These are phyloP conservation scores for Eucalyptus viminalis DNA, from an alignment of 345 rosid species.

Conservation along the genomic window DNA sequence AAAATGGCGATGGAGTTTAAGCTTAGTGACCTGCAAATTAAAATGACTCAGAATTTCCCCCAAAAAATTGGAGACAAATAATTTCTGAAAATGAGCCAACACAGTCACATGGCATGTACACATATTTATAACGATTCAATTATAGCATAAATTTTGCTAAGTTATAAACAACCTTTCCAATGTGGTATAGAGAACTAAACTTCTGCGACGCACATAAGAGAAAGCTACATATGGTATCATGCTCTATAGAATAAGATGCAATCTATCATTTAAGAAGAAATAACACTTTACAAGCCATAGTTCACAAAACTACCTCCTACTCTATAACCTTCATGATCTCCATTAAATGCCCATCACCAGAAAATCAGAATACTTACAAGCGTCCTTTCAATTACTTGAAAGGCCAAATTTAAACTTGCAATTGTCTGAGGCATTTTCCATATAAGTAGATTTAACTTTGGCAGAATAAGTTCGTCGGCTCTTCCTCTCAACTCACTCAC, in stretches of 20 bases:
- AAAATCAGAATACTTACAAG: background rate
- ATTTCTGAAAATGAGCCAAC: background rate
- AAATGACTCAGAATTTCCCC: background rate
- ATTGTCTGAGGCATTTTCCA: background rate
- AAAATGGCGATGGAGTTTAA: conserved; percentile 85
- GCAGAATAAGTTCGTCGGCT: background rate
- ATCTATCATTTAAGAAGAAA: background rate
- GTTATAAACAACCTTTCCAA: background rate
- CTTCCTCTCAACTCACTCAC: background rate
- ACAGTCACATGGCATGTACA: background rate
- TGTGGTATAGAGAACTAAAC: background rate
- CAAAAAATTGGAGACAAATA: background rate
- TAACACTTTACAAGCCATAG: background rate
- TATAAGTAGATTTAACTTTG: background rate
- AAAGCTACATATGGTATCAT: background rate
- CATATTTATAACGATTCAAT: background rate
- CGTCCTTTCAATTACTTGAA: background rate
- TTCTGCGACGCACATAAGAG: rapidly evolving
- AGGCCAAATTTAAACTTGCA: background rate
- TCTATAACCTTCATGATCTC: background rate
- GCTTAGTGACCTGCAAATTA: conserved; percentile 64
- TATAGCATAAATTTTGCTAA: too few relatives aligned
- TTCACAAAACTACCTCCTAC: background rate
- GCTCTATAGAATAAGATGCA: background rate
- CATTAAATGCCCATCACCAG: background rate